These are phyloP conservation scores for Parathielavia hyrcaniae DNA, from an alignment of 495 filamentous ascomycete genomes.

Conservation along the genomic window DNA sequence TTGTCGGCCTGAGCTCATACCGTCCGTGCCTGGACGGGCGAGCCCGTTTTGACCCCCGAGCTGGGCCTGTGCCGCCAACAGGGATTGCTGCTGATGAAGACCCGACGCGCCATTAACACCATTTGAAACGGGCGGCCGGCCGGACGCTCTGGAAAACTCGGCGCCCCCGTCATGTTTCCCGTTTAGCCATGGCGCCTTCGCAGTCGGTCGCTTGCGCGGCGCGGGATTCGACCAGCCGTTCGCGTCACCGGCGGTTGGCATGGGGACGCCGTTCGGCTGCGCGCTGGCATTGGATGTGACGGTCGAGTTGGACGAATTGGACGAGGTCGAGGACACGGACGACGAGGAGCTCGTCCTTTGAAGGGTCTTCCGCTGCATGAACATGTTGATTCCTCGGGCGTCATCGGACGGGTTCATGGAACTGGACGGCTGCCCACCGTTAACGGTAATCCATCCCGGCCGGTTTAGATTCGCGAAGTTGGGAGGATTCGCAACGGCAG, in stretches of 20 bases:
- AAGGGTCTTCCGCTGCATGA: constrained; percentile 75
- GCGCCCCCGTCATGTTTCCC: constrained; percentile 37
- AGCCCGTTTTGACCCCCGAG: constrained; percentile 35
- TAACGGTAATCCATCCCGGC: constrained; percentile 68
- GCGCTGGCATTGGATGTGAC: constrained; percentile 35
- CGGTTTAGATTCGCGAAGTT: constrained; percentile 68
- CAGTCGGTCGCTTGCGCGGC: constrained; percentile 59
- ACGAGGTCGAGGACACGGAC: constrained; percentile 64
- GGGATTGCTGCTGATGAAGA: constrained; percentile 66
- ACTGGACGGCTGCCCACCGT: constrained; percentile 68
- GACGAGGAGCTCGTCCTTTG: constrained; percentile 86
- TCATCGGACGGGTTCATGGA: constrained; percentile 80
- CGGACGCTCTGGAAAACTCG: constrained; percentile 43
- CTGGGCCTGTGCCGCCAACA: constrained; percentile 51
- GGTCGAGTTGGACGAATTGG: constrained; percentile 58
- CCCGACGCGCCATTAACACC: constrained; percentile 57
- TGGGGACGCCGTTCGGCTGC: constrained; percentile 28
- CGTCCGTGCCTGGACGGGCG: constrained; percentile 49
- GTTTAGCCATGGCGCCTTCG: constrained; percentile 65
- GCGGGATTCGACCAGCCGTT: constrained; percentile 47
- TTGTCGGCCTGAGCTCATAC: constrained; percentile 51
- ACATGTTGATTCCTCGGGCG: constrained; percentile 64
- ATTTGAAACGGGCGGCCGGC: constrained; percentile 46
- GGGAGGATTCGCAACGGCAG: constrained; percentile 90
- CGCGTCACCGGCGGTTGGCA: constrained; percentile 38